A percentile compares a stretch with the other conserved stretches of the same genome.
phyloP scores from a whole-genome alignment of 2,329 filamentous ascomycete species.

The Aphanoascus verrucosus region DNA sequence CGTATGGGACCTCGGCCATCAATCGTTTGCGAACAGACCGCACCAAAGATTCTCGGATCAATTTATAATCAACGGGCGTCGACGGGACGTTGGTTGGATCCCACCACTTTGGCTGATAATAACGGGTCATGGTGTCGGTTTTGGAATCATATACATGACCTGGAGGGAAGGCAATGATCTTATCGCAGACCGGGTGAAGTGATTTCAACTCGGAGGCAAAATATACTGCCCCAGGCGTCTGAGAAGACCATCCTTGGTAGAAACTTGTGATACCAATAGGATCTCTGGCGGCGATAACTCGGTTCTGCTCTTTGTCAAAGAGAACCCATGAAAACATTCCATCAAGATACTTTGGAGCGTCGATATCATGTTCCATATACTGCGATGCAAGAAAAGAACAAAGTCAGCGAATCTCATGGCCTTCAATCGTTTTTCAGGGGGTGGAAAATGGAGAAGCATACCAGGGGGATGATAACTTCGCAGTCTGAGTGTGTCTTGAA shows the following conservation, averaged over 20 bases:
- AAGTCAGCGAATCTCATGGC: background rate
- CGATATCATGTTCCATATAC: constrained; percentile 86
- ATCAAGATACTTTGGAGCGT: constrained; percentile 86
- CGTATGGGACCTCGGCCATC: constrained; percentile 98
- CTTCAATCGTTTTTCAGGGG: background rate
- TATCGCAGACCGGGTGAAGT: constrained; percentile 84
- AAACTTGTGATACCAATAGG: constrained; percentile 96
- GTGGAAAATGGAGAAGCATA: constrained; percentile 38
- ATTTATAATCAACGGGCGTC: constrained; percentile 70
- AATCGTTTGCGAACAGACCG: constrained; percentile 87
- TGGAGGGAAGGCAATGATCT: constrained; percentile 86
- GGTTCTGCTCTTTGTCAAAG: constrained; percentile 89
- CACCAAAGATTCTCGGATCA: constrained; percentile 72
- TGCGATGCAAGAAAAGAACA: constrained; percentile 28
- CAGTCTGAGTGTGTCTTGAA: constrained; percentile 99
- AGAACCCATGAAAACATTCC: constrained; percentile 99
- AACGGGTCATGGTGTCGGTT: constrained; percentile 72
- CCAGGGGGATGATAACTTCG: constrained; percentile 95
- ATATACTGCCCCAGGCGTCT: constrained; percentile 74
- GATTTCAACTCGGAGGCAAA: constrained; percentile 97
- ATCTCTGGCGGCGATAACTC: constrained; percentile 85
- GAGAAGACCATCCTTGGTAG: constrained; percentile 84
- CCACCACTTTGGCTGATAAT: constrained; percentile 90
- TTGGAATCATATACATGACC: constrained; percentile 94
- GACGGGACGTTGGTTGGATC: constrained; percentile 68